Conservation (phyloP, 1,284 basidiomycete genomes). For the Rhodotorula sp. region DNA sequence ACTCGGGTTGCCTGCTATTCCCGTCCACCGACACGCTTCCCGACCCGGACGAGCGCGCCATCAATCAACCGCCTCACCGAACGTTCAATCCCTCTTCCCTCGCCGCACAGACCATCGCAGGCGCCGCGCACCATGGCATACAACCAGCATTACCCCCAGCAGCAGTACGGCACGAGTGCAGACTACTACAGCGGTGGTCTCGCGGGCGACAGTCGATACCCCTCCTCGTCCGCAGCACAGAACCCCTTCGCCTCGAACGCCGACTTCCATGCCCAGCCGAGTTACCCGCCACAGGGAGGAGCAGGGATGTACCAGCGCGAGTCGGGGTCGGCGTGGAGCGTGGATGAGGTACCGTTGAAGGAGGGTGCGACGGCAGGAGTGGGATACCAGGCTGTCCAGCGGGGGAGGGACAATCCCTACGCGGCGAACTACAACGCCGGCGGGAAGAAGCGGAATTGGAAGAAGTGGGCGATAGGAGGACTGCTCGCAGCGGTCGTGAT, state of each 20-base stretch:
- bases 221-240: background rate
- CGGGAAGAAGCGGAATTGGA: background rate
- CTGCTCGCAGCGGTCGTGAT: constrained; percentile 1
- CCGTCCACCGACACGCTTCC: background rate
- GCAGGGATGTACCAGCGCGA: background rate
- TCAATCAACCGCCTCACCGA: background rate
- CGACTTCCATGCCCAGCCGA: background rate
- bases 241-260: constrained; percentile 6
- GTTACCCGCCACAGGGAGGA: constrained; percentile 3
- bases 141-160: constrained; percentile 1
- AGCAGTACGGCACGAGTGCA: background rate
- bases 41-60: background rate
- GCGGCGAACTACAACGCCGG: constrained; percentile 2
- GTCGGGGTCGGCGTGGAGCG: constrained; percentile 9
- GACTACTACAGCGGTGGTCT: background rate
- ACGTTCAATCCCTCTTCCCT: background rate
- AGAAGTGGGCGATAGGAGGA: constrained; percentile 9
- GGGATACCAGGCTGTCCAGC: constrained; percentile 2
- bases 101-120: background rate
- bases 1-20: background rate
- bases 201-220: background rate
- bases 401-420: constrained; percentile 25
- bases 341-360: constrained; percentile 12
- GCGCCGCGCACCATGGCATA: background rate
- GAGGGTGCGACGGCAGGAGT: background rate